A percentile compares a stretch with the other conserved stretches of the same genome.
Evolutionary conservation across 2,329 filamentous ascomycete genomes (phyloP).

Genomic region (Aspergillus brunneoviolaceus): DNA sequence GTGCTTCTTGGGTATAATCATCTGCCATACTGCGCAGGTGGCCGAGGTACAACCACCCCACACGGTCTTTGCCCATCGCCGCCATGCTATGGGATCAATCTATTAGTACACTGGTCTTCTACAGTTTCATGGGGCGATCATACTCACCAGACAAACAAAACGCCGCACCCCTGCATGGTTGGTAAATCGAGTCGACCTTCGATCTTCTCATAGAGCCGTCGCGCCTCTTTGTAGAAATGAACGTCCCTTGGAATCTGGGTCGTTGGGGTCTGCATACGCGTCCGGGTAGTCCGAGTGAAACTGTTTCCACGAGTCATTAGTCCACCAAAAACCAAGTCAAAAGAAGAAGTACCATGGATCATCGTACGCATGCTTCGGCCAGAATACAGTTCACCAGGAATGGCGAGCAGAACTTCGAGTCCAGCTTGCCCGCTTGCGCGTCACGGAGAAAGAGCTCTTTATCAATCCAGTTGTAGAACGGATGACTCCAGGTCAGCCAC

Average conservation of each 20-base stretch:
- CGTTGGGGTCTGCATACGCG: background rate
- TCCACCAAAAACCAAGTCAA: background rate
- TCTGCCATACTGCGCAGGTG: background rate
- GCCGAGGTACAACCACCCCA: constrained; percentile 34
- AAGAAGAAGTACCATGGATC: background rate
- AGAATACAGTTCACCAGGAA: constrained; percentile 33
- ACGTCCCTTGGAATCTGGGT: background rate
- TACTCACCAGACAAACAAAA: background rate
- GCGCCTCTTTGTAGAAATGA: background rate
- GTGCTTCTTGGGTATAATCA: no score
- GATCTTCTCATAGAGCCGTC: background rate
- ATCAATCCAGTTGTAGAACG: constrained; percentile 25
- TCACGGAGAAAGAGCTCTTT: constrained; percentile 31
- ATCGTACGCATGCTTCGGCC: constrained; percentile 24
- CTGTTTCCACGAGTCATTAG: background rate
- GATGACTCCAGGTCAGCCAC: constrained; percentile 24
- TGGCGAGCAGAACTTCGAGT: constrained; percentile 29
- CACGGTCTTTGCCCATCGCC: constrained; percentile 27
- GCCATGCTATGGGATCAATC: background rate
- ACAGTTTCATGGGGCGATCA: no score
- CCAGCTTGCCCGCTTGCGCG: constrained; percentile 26
- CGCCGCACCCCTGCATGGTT: background rate
- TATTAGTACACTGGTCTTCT: no score
- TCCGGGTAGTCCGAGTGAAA: background rate
- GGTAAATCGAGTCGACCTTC: background rate